phyloP scores from a whole-genome alignment of 371 early-diverging fungal genomes.

The Dinochytrium kinnereticum region DNA sequence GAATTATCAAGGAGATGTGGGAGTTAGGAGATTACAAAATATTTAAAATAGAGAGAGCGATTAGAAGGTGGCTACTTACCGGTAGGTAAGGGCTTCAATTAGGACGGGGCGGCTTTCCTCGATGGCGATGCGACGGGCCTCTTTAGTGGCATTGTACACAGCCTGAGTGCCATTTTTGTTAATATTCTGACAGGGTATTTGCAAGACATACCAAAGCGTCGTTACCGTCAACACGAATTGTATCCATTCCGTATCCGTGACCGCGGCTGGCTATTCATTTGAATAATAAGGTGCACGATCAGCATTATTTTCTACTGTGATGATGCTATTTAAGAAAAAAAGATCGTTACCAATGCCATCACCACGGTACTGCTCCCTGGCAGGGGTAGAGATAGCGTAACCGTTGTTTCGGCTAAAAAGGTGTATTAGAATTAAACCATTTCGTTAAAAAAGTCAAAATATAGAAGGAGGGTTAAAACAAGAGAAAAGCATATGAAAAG shows the following conservation, averaged over 20 bases:
- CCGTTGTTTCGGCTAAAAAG: slow-evolving; percentile 98
- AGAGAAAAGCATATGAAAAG: slow-evolving; percentile 17
- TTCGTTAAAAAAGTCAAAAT: too few species aligned
- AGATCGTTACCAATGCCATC: slow-evolving; percentile 84
- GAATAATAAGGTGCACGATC: neutral
- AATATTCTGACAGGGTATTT: neutral
- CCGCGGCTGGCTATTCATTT: slow-evolving; percentile 70
- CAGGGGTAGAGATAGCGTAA: slow-evolving; percentile 96
- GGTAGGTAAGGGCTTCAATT: slow-evolving; percentile 97
- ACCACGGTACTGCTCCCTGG: slow-evolving; percentile 93
- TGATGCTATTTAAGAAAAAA: neutral
- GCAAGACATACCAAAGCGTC: slow-evolving; percentile 73
- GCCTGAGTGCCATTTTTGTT: slow-evolving; percentile 56
- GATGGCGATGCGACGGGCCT: slow-evolving; percentile 82
- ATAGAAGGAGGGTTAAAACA: too few species aligned
- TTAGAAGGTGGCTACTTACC: slow-evolving; percentile 46
- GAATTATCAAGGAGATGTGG: too few species aligned
- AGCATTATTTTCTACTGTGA: neutral
- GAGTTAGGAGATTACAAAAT: too few species aligned
- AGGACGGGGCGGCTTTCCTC: slow-evolving; percentile 85
- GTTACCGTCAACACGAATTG: slow-evolving; percentile 97
- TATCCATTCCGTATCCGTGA: slow-evolving; percentile 96
- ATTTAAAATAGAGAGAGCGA: too few species aligned
- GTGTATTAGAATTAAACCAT: too few species aligned
- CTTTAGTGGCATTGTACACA: slow-evolving; percentile 88